Percentiles rank a stretch among this genome's conserved stretches.
Evolutionary conservation across 2,329 filamentous ascomycete species (phyloP).

Genomic region (Ascochyta rabiei): DNA sequence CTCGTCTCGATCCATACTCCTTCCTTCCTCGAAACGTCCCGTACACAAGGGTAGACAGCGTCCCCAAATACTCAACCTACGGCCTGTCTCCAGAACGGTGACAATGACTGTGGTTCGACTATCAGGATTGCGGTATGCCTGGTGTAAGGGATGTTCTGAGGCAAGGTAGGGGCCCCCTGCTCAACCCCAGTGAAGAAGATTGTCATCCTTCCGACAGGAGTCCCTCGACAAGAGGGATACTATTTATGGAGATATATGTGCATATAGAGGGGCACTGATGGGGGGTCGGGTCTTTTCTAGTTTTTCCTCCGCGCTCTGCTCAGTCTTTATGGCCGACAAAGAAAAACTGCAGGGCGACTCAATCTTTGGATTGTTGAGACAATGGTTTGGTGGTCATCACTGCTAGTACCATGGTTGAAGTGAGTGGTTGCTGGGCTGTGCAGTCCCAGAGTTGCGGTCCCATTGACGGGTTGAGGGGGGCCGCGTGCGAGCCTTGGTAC

Average conservation of each 20-base stretch:
- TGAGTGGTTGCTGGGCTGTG: slow-evolving; percentile 16
- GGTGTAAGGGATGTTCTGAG: slow-evolving; percentile 22
- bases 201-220: slow-evolving; percentile 20
- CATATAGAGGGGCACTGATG: slow-evolving; percentile 20
- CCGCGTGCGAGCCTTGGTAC: slow-evolving; percentile 8
- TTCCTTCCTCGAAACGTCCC: slow-evolving; percentile 17
- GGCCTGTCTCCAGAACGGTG: slow-evolving; percentile 19
- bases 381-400: slow-evolving; percentile 16
- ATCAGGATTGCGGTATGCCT: slow-evolving; percentile 21
- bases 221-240: slow-evolving; percentile 20
- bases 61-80: slow-evolving; percentile 21
- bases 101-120: slow-evolving; percentile 22
- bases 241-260: slow-evolving; percentile 20
- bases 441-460: slow-evolving; percentile 12
- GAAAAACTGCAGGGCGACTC: slow-evolving; percentile 20
- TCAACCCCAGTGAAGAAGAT: slow-evolving; percentile 19
- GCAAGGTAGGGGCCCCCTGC: slow-evolving; percentile 20
- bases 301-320: slow-evolving; percentile 18
- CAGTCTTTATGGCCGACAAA: slow-evolving; percentile 21
- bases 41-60: slow-evolving; percentile 17
- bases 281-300: slow-evolving; percentile 20
- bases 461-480: slow-evolving; percentile 7
- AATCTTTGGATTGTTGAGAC: slow-evolving; percentile 20
- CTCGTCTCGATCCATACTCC: slow-evolving; percentile 17
- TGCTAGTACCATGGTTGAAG: slow-evolving; percentile 19